Conservation (phyloP, 495 filamentous ascomycete genomes). For the Aspergillus affinis region DNA sequence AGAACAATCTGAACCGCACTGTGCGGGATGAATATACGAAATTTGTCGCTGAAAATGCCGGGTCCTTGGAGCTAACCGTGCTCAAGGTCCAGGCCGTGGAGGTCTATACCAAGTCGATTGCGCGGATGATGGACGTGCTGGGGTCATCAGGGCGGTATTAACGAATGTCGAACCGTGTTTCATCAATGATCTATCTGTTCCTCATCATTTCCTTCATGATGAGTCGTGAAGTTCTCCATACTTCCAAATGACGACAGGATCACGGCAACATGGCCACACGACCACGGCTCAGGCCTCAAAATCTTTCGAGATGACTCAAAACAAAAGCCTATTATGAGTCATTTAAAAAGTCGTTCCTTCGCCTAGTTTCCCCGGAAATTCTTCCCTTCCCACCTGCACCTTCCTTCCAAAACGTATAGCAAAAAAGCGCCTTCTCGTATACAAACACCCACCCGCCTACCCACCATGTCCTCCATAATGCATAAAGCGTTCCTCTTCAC, state of each 20-base stretch:
- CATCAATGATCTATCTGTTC: not conserved
- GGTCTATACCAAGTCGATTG: constrained; percentile 62
- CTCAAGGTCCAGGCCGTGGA: constrained; percentile 63
- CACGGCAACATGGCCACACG: not conserved
- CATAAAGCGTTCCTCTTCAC: too few relatives aligned
- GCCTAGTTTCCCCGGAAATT: too few relatives aligned
- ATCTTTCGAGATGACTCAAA: not conserved
- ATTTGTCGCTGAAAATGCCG: constrained; percentile 59
- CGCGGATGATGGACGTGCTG: constrained; percentile 63
- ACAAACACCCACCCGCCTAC: too few relatives aligned
- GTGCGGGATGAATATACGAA: constrained; percentile 61
- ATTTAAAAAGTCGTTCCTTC: too few relatives aligned
- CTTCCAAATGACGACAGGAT: not conserved
- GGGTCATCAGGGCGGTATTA: constrained; percentile 51
- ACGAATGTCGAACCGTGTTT: not conserved
- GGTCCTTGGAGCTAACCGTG: constrained; percentile 56
- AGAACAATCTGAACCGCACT: constrained; percentile 70
- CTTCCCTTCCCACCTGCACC: too few relatives aligned
- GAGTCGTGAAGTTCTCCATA: not conserved
- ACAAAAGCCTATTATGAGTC: not conserved
- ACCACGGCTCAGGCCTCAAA: not conserved
- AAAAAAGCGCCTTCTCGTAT: too few relatives aligned
- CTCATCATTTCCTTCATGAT: too few relatives aligned
- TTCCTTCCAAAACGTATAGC: too few relatives aligned
- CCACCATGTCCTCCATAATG: too few relatives aligned